Evolutionary conservation across 108 stramenopile species (phyloP), one percentile per base, ranked within the genome.

Genomic region (Skeletonema tropicum): DNA sequence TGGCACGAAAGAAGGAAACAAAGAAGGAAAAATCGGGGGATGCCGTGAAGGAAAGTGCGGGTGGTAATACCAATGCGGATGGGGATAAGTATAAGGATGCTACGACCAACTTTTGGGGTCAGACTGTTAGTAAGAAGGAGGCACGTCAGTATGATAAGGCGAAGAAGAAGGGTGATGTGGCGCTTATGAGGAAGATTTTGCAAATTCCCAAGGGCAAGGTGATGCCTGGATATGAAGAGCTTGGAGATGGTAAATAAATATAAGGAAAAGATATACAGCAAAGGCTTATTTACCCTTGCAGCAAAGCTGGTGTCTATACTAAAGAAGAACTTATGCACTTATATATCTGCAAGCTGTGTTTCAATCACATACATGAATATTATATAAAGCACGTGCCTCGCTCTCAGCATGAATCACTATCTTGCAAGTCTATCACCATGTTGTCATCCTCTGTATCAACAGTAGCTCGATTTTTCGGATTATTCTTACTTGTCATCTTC

Each of bases 81-180:
- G 92, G 89, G 15, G 93, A 94, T 71, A 92, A 90, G 67, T 96
- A 96, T 79, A 96, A 96, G 83, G 95, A 96, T 62, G 93, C 93
- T 0, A 86, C 90, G 19, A 87, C 82, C 59, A 91, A 95, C 72
- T 95, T 95, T 66, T 95, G 94, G 94, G 92, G 92, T 41, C 65
- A 83, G 67, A 89, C 90, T 25, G 87, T 95, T 32, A 86, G 87
- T 41, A 97, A 97, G 92, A 97, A 97, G 84, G 96, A 97, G 64
- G 90, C 83, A 25, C 87, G 96, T 23, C 33, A 78, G 36, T 97
- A 79, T 71, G 96, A 90, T 60, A 97, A 97, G 80, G 92, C 94
- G 31, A 94, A 90, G 88, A 94, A 93, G 86, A 94, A 95, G 87
- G 89, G 91, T 8, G 92, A 97, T 73, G 84, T 95, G 25, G 61